Base-by-base conservation (phyloP, 176 grass and related monocot genomes). In the Eragrostis nindensis region DNA sequence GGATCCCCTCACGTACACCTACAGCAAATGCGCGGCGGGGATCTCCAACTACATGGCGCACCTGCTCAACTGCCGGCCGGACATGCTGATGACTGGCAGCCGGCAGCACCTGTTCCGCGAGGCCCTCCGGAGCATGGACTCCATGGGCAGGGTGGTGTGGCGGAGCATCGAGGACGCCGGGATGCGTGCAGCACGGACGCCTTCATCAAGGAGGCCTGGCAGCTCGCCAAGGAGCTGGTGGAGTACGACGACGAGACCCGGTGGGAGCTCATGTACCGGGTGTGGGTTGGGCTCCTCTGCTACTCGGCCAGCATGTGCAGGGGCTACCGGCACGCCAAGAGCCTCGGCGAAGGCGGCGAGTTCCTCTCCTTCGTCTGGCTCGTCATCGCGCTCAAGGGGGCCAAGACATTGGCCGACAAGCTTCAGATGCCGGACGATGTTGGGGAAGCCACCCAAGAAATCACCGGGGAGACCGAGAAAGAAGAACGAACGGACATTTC, bases 251-350 rank as follows among this genome's bases (percentile, higher is more conserved):
- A 36, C 32, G 4, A 36, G 2, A 36, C 32, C 32, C 8, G 24
- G 22, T 60, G 56, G 56, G 13, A 5, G 24, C 2, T 72, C 15
- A 72, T 72, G 7, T 1, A 72, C 32, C 32, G 48, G 70, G 46
- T 52, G 25, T 72, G 70, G 70, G 70, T 52, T 46, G 70, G 52
- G 26, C 50, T 72, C 46, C 17, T 72, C 16, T 72, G 70, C 47
- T 73, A n/a, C 8, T 73, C 47, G 0, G 70, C 50, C 0, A 11
- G 4, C 10, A 73, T 24, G 5, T 53, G 17, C 17, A 53, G 17
- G 11, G 70, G 17, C 1, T 38, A 73, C 48, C 5, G 13, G 9
- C 70, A 54, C 17, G 47, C 70, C 70, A n/a, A n/a, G 70, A 73
- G 17, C 27, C 1, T 54, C 4, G 27, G 47, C 3, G 19, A 17